A percentile compares a stretch with the other conserved stretches of the same genome.
Evolutionary conservation across 306 rosid genomes (phyloP).

Genomic region (Adenanthera pavonina): DNA sequence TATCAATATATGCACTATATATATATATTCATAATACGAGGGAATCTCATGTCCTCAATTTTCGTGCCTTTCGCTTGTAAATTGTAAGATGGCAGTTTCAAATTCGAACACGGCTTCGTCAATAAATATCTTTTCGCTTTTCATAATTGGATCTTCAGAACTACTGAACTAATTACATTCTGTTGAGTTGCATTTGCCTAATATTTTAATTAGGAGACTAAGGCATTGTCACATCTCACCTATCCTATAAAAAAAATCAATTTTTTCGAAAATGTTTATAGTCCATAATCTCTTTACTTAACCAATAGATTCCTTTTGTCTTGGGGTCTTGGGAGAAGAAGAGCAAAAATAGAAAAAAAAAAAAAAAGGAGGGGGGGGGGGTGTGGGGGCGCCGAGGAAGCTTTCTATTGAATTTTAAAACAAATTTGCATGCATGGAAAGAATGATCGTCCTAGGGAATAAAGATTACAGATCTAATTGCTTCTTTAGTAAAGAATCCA

Average conservation of each 20-base stretch:
- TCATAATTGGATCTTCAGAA: not conserved
- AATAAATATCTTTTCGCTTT: not conserved
- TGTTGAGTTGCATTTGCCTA: constrained; percentile 11
- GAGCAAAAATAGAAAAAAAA: too few species aligned
- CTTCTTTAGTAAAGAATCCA: not conserved
- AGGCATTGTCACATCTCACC: constrained; percentile 48
- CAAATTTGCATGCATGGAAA: not conserved
- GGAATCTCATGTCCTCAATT: constrained; percentile 17
- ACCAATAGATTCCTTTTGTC: too few species aligned
- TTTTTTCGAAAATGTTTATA: not conserved
- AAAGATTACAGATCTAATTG: not conserved
- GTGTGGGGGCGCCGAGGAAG: too few species aligned
- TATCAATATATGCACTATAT: too few species aligned
- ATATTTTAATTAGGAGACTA: not conserved
- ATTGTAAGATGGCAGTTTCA: constrained; percentile 17
- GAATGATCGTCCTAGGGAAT: not conserved
- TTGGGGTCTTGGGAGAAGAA: too few species aligned
- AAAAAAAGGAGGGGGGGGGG: too few species aligned
- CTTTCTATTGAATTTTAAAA: not conserved
- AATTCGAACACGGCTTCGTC: constrained; percentile 27
- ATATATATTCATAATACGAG: too few species aligned
- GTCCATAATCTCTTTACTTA: not conserved
- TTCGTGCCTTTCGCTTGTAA: constrained; percentile 22
- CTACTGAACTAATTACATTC: constrained; percentile 11
- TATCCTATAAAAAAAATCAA: not conserved